Base-by-base conservation (phyloP, 1,139 yeast species). In the Chernovozyma aurita region DNA sequence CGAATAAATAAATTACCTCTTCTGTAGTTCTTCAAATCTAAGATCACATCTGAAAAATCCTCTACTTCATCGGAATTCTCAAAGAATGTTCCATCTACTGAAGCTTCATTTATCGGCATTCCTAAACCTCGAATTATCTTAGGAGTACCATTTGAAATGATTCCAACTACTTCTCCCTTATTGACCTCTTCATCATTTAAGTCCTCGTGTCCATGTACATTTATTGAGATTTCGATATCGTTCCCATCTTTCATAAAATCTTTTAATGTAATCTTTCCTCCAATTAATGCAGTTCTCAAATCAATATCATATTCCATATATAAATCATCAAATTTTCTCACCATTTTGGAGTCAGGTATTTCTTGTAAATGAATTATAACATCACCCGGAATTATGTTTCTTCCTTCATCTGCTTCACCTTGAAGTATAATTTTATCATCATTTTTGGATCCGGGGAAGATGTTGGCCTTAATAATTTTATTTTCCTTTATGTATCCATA, bases 371-470 rank as follows among this genome's bases (percentile, higher is more conserved):
- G 63, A 4, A 82, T 72, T 2, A 80, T 59, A 7, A 82, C 80
- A 52, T 82, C 85, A 3, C 90, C 90, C 0, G 88, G 85, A 1
- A 72, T 58, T 2, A 77, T 60, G 43, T 70, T 67, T 25, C 72
- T 58, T 0, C 80, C 82, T 50, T 80, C 84, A 46, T 82, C 88
- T 0, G 80, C 85, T 45, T 76, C 81, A 3, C 79, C 76, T 17
- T 68, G 63, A 15, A 80, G 54, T 1, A 76, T 58, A 17, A 80
- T 68, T 35, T 63, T 59, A 42, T 76, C 77, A 1, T 80, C 79
- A 35, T 70, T 54, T 31, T 55, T 54, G 26, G 75, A 61, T 1
- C 87, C 87, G 3, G 80, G 78, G 18, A 68, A 62, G 2, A 78
- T 63, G 17, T 60, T 58, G 5, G 80, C 69, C 37, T 70, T 68